These are phyloP conservation scores for Cymbidium sinense DNA, from an alignment of 106 monocot species.

Conservation along the genomic window DNA sequence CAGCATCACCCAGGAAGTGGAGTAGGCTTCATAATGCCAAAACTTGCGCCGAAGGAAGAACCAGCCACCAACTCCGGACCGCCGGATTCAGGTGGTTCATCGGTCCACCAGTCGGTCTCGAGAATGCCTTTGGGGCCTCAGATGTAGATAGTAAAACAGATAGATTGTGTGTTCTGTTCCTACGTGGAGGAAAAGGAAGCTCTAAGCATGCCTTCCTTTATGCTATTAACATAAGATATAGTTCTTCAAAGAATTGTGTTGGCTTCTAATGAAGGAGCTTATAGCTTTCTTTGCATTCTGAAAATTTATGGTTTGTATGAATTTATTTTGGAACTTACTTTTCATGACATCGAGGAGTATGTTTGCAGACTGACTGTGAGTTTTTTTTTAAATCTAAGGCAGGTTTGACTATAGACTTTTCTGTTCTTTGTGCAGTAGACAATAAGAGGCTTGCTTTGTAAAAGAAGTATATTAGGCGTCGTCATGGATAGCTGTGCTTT, in stretches of 20 bases:
- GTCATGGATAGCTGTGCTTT: background rate
- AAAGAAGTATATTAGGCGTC: background rate
- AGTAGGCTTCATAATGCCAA: conserved; percentile 1
- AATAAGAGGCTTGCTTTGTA: background rate
- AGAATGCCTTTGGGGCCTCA: conserved; percentile 13
- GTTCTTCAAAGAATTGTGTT: background rate
- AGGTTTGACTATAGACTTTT: background rate
- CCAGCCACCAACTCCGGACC: background rate
- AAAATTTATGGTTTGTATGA: background rate
- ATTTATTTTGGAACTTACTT: background rate
- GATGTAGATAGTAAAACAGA: conserved; percentile 8
- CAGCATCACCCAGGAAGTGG: background rate
- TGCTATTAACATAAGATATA: background rate
- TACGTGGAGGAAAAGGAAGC: too few relatives aligned
- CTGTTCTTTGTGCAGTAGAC: background rate
- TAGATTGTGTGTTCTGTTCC: background rate
- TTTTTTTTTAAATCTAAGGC: background rate
- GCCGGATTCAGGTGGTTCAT: background rate
- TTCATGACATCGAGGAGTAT: background rate
- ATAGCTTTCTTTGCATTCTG: background rate
- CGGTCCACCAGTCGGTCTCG: background rate
- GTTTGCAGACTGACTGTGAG: background rate
- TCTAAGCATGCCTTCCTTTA: background rate
- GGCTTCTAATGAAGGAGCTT: background rate
- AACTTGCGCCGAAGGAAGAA: conserved; percentile 1